A percentile compares a stretch with the other conserved stretches of the same genome.
Evolutionary conservation across 768 basidiomycete species (phyloP).

Genomic region (Cystoderma amianthinum): DNA sequence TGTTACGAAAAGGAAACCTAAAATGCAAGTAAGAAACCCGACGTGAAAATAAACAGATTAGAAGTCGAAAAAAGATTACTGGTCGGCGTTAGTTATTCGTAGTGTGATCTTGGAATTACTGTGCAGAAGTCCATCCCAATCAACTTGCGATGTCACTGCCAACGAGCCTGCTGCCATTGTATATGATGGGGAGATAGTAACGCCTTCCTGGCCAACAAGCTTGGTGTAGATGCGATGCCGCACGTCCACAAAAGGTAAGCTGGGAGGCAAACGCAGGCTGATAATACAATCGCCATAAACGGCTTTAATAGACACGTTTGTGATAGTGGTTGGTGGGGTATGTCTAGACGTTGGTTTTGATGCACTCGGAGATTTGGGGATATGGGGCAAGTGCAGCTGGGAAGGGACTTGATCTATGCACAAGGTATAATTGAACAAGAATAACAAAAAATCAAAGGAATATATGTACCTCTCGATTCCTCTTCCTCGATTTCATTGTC

Average conservation of each 20-base stretch:
- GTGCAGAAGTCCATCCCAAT: too few relatives aligned
- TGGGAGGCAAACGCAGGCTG: conserved; percentile 43
- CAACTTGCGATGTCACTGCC: too few relatives aligned
- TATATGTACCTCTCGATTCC: conserved; percentile 23
- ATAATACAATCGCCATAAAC: conserved; percentile 53
- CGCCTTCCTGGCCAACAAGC: conserved; percentile 53
- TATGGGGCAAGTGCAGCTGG: not conserved
- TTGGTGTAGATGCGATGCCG: conserved; percentile 55
- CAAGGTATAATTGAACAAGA: conserved; percentile 1
- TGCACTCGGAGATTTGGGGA: not conserved
- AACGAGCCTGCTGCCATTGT: too few relatives aligned
- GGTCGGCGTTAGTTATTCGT: too few relatives aligned
- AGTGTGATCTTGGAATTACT: too few relatives aligned
- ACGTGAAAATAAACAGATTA: too few relatives aligned
- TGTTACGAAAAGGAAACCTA: too few relatives aligned
- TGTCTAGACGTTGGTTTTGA: conserved; percentile 21
- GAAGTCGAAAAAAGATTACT: too few relatives aligned
- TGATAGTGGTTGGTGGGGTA: conserved; percentile 9
- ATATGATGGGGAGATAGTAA: conserved; percentile 45
- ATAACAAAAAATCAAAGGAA: conserved; percentile 23
- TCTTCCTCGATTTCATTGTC: too few relatives aligned
- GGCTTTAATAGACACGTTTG: conserved; percentile 53
- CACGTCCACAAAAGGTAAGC: conserved; percentile 39
- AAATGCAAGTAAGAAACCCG: too few relatives aligned
- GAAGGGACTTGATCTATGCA: not conserved